Evolutionary conservation across 805 yeast genomes (phyloP), one percentile per base, ranked within the genome.

Genomic region (Groenewaldozyma salmanticensis): DNA sequence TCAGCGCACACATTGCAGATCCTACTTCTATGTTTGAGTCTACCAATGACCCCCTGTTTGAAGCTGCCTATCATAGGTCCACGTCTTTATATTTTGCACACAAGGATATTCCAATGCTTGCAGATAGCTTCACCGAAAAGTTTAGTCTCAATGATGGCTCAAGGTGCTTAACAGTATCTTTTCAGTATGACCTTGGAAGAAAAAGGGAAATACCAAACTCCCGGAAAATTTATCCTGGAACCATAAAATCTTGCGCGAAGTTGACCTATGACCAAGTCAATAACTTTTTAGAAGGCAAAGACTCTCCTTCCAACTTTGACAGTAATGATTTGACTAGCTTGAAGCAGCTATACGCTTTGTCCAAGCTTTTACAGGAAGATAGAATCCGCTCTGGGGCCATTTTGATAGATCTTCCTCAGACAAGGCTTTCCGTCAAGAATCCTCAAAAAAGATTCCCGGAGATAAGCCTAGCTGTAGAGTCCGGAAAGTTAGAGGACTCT

Each of bases 1-100:
- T 88, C 4, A 72, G 79, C 22, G 68, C 86, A 1, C 95, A 82
- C 57, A 75, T 90, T 47, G 96, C 97, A 1, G 87, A 90, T 57
- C 96, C 96, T 0, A 68, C 85, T 0, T 79, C 95, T 0, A 17
- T 74, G 70, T 47, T 59, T 84, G 42, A 57, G n/a, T 17, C 31
- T 5, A 38, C 46, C 3, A 22, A 27, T 6, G 42, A 42, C 17
- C 47, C 52, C 2, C 47, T 77, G 19, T 65, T 79, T 15, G 60
- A 68, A 35, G 68, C 75, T 39, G 95, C 94, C 0, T 72, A 68
- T 47, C 68, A 66, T 35, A 70, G 77, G 49, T 74, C 79, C 0
- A 62, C 75, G 18, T 85, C 96, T 0, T 69, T 79, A 1, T 90
- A 88, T 54, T 69, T 81, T 18, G 90, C 94, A 0, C 81, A 77